phyloP scores from a whole-genome alignment of 2,329 filamentous ascomycete genomes.

The Myriosclerotinia curreyana region DNA sequence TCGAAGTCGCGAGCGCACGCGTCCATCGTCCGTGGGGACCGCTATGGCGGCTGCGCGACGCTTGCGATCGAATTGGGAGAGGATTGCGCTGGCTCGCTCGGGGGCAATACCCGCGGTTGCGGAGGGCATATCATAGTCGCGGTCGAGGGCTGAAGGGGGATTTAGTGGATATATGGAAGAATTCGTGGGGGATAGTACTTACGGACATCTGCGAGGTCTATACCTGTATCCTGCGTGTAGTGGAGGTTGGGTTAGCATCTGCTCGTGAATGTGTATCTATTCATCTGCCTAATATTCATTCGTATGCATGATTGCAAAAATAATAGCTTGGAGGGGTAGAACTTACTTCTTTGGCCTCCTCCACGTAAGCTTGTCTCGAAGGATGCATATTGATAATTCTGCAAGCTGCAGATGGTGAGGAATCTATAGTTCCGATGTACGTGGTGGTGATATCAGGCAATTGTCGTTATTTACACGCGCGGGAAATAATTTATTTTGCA shows the following conservation, averaged over 20 bases:
- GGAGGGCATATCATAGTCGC: conserved; percentile 61
- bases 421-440: neutral
- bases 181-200: conserved; percentile 41
- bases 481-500: conserved; percentile 5
- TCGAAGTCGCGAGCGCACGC: conserved; percentile 76
- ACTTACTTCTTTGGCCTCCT: conserved; percentile 73
- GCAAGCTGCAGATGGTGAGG: neutral
- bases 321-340: conserved; percentile 13
- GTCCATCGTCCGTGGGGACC: conserved; percentile 89
- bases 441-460: neutral
- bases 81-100: conserved; percentile 39
- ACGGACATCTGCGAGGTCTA: conserved; percentile 63
- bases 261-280: neutral
- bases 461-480: neutral
- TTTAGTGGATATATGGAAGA: neutral
- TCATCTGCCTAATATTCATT: conserved; percentile 13
- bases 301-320: neutral
- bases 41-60: conserved; percentile 82
- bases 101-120: conserved; percentile 37
- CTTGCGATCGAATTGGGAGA: conserved; percentile 80
- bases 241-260: conserved; percentile 22
- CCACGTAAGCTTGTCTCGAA: conserved; percentile 87
- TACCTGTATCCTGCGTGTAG: conserved; percentile 42
- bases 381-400: conserved; percentile 65
- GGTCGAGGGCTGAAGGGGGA: conserved; percentile 60